Base-by-base conservation (phyloP, 2,329 filamentous ascomycete species). In the Diaporthe nobilis region DNA sequence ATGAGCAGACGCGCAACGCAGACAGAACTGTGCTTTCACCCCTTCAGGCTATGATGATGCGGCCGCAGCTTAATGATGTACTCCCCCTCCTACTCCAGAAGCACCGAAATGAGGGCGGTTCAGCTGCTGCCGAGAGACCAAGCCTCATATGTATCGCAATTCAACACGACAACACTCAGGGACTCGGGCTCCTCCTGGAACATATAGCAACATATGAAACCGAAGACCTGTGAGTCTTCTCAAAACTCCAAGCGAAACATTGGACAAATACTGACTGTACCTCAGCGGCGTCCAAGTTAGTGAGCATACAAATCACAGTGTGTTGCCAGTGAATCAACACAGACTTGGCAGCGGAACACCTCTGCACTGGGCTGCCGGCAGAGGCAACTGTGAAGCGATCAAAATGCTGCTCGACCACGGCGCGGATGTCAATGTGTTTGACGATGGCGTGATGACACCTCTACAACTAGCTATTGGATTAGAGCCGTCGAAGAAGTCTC, bases 1-100 rank as follows among this genome's bases (percentile, higher is more conserved):
- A 51, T 0, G 10, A 7, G 1, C 3, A 17, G 20, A 25, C 12
- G 9, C 6, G 10, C n/a, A 22, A 0, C 1, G 5, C 17, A 15
- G 5, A 25, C 1, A 9, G 17, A 2, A 1, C 0, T 9, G 12
- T 15, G 9, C 0, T 34, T 4, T 71, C 37, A 31, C 51, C 68
- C 5, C 25, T 71, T 1, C 4, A 34, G 2, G 37, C 37, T 7
- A 47, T 58, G 68, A 34, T 71, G 4, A 17, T 1, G 51, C 37
- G 37, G 10, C 37, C 68, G 15, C 1, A 0, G 4, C 53, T 71
- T 4, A 71, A n/a, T 6, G 5, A 44, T 2, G 3, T 34, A 15
- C 67, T 71, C 1, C 51, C 67, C 3, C 6, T 71, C 2, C 6
- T 57, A 4, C 67, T 71, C 1, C n/a, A 44, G 0, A 44, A 34